Conservation (phyloP, 495 filamentous ascomycete species). For the Penicillium manginii region DNA sequence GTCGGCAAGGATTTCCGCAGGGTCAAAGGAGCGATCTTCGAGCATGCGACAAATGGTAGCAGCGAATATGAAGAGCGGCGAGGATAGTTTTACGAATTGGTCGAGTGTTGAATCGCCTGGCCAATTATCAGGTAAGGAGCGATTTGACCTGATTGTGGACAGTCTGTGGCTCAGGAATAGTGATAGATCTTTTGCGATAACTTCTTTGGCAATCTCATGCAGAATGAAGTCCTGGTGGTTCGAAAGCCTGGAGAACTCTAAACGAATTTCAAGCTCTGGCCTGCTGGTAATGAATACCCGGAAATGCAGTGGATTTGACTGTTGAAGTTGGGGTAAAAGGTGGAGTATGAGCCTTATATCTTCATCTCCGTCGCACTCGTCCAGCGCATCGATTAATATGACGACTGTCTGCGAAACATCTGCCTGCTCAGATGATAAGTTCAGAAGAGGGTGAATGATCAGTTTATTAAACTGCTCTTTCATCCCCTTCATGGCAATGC, state of each 20-base stretch:
- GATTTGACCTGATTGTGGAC: conserved; percentile 15
- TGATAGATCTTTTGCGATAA: conserved; percentile 19
- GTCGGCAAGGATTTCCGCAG: background rate
- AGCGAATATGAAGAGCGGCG: conserved; percentile 12
- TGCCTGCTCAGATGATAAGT: background rate
- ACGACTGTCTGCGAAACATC: background rate
- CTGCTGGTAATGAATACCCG: background rate
- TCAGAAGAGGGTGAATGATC: background rate
- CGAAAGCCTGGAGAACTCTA: background rate
- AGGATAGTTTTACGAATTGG: conserved; percentile 2
- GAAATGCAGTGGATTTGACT: background rate
- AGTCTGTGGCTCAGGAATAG: conserved; percentile 27
- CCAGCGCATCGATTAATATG: background rate
- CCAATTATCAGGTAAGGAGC: conserved; percentile 33
- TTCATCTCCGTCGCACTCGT: background rate
- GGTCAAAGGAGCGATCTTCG: conserved; percentile 5
- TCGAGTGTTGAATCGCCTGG: conserved; percentile 25
- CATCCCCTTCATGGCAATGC: background rate
- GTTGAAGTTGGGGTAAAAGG: background rate
- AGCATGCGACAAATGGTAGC: conserved; percentile 8
- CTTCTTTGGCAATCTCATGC: background rate
- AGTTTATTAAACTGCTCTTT: background rate
- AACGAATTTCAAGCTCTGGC: background rate
- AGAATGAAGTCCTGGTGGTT: background rate
- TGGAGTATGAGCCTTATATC: background rate